Conservation (phyloP, 495 filamentous ascomycete genomes). For the Penicillium cataractarum region DNA sequence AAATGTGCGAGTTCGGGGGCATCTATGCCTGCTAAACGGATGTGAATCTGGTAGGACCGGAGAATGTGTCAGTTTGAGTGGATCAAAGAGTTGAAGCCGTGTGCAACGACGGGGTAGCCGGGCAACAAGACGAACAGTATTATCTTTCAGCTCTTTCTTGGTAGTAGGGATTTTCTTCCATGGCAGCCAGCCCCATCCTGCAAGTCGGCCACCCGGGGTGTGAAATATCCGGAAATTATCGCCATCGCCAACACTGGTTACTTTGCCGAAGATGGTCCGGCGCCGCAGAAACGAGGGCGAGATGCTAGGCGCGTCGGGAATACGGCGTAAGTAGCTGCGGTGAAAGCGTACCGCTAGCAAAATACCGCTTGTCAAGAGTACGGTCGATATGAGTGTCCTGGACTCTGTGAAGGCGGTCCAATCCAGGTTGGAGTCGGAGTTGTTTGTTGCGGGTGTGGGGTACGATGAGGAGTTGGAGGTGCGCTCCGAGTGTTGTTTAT, state of each 20-base stretch:
- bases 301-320: constrained; percentile 74
- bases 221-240: constrained; percentile 94
- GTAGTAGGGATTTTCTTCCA: constrained; percentile 70
- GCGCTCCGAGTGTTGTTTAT: constrained; percentile 23
- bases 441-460: constrained; percentile 22
- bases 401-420: constrained; percentile 71
- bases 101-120: neutral
- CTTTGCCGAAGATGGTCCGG: constrained; percentile 76
- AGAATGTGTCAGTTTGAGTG: neutral
- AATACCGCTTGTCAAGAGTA: constrained; percentile 69
- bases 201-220: constrained; percentile 82
- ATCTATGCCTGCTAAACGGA: constrained; percentile 89
- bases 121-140: constrained; percentile 63
- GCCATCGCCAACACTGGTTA: constrained; percentile 94
- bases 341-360: constrained; percentile 60
- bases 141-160: constrained; percentile 68
- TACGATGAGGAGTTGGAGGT: constrained; percentile 10
- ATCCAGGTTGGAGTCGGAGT: constrained; percentile 38
- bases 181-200: constrained; percentile 90
- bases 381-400: constrained; percentile 65
- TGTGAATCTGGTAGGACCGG: constrained; percentile 57
- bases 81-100: neutral
- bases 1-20: constrained; percentile 94
- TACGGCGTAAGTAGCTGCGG: constrained; percentile 71
- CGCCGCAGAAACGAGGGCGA: constrained; percentile 65